These are phyloP conservation scores for Alternaria gaisen DNA, from an alignment of 2,329 filamentous ascomycete species.

Conservation along the genomic window DNA sequence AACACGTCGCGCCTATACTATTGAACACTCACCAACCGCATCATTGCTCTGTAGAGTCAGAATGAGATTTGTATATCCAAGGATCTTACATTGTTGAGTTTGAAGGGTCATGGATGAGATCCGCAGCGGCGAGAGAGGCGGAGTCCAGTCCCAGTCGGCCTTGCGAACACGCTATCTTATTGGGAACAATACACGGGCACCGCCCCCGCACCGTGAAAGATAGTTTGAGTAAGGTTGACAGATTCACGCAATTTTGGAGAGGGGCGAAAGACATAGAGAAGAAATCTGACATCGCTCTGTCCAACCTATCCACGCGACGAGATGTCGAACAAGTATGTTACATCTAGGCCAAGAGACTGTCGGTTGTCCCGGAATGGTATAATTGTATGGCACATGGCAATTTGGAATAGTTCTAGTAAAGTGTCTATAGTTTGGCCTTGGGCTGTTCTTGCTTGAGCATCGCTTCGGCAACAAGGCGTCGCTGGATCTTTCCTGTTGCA, in stretches of 20 bases:
- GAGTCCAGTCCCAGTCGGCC: slow-evolving; percentile 1
- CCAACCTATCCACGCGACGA: slow-evolving; percentile 20
- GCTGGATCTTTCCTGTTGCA: slow-evolving; percentile 88
- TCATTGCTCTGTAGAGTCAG: neutral
- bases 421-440: slow-evolving; percentile 61
- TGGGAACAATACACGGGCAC: slow-evolving; percentile 17
- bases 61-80: neutral
- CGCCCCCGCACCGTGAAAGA: slow-evolving; percentile 6
- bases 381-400: slow-evolving; percentile 10
- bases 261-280: slow-evolving; percentile 7
- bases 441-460: slow-evolving; percentile 76
- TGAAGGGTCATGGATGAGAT: slow-evolving; percentile 1
- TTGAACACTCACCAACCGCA: slow-evolving; percentile 12
- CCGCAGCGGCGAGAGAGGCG: slow-evolving; percentile 7
- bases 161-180: slow-evolving; percentile 12
- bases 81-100: slow-evolving; percentile 4
- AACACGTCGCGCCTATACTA: slow-evolving; percentile 16
- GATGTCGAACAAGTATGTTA: slow-evolving; percentile 8
- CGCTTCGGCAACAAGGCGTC: slow-evolving; percentile 83
- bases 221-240: slow-evolving; percentile 4
- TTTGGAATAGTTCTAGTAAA: slow-evolving; percentile 8
- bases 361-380: slow-evolving; percentile 6
- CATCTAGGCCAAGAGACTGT: slow-evolving; percentile 12
- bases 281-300: slow-evolving; percentile 13
- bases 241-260: slow-evolving; percentile 6